Evolutionary conservation across 1,284 basidiomycete species (phyloP), one percentile per base, ranked within the genome.

Genomic region (Exobasidium rhododendri): DNA sequence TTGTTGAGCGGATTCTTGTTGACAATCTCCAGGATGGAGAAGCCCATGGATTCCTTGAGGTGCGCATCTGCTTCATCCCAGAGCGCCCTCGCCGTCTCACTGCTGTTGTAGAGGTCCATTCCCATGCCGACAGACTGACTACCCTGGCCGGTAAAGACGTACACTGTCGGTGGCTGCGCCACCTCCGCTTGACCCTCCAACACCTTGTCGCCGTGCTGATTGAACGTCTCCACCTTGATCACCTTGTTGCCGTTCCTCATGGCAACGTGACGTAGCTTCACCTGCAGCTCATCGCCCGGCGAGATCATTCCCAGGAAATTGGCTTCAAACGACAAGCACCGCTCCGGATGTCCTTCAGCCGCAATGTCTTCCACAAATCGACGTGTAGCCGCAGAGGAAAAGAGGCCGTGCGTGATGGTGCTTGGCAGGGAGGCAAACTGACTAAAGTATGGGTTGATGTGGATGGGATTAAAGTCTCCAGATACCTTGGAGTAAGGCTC

Each of bases 71-170:
- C 94, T 61, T 89, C 89, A 66, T 98, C 94, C 94, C 94, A 98
- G 59, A 97, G 93, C 52, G 91, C 89, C 71, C 90, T 90, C 66
- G 94, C 96, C 43, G 94, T 92, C 46, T 91, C 88, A 11, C 92
- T 97, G 70, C 83, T 87, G 81, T 88, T 89, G 85, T 97, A 98
- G 2, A 98, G 86, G 74, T 97, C 94, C 94, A 98, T 97, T 45
- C 96, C 94, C 94, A 98, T 98, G 43, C 94, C 92, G 53, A 89
- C 88, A 82, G 98, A 94, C 81, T 98, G 96, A 26, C 93, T 97
- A 60, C 94, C 94, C 81, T 98, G 94, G 55, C 94, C 94, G 58
- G 94, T 98, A 85, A 97, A 97, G 77, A 97, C 92, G 76, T 97
- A 97, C 55, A 91, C 91, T 17, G 94, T 96, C 14, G 69, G 62